These are phyloP conservation scores for Cyphellophora attinorum DNA, from an alignment of 2,329 filamentous ascomycete genomes.

Conservation along the genomic window DNA sequence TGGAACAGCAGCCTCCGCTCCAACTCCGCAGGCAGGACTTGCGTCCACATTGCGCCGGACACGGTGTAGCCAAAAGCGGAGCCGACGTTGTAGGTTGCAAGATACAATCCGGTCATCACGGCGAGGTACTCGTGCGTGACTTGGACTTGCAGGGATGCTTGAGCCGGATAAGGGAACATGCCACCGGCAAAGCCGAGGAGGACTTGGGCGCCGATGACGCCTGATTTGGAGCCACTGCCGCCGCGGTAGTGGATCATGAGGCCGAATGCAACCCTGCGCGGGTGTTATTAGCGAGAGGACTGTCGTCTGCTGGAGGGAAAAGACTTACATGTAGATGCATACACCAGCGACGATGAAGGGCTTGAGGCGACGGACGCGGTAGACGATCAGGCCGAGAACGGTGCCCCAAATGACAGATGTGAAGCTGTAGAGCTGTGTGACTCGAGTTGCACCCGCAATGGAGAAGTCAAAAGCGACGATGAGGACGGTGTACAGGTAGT, in stretches of 20 bases:
- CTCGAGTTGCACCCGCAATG: slow-evolving; percentile 46
- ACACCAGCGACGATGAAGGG: slow-evolving; percentile 54
- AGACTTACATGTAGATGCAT: slow-evolving; percentile 48
- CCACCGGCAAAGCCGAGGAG: slow-evolving; percentile 55
- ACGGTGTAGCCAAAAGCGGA: slow-evolving; percentile 51
- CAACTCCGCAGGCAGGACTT: slow-evolving; percentile 43
- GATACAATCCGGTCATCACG: slow-evolving; percentile 54
- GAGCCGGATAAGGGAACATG: slow-evolving; percentile 47
- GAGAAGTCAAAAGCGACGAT: slow-evolving; percentile 53
- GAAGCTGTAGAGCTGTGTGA: slow-evolving; percentile 51
- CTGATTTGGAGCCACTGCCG: slow-evolving; percentile 37
- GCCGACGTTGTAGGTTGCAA: slow-evolving; percentile 55
- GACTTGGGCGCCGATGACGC: slow-evolving; percentile 54
- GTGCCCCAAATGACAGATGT: slow-evolving; percentile 49
- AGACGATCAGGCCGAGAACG: slow-evolving; percentile 48
- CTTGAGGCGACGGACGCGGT: slow-evolving; percentile 51
- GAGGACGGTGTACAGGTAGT: slow-evolving; percentile 56
- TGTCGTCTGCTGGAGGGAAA: too few species aligned
- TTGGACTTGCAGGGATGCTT: slow-evolving; percentile 42
- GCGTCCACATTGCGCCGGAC: slow-evolving; percentile 54
- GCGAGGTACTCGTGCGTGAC: slow-evolving; percentile 46
- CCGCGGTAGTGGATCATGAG: slow-evolving; percentile 57
- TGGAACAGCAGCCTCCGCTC: slow-evolving; percentile 22
- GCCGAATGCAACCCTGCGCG: slow-evolving; percentile 57
- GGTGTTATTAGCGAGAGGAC: too few species aligned